These are phyloP conservation scores for Sicyos baderoa DNA, from an alignment of 306 rosid species.

Conservation along the genomic window DNA sequence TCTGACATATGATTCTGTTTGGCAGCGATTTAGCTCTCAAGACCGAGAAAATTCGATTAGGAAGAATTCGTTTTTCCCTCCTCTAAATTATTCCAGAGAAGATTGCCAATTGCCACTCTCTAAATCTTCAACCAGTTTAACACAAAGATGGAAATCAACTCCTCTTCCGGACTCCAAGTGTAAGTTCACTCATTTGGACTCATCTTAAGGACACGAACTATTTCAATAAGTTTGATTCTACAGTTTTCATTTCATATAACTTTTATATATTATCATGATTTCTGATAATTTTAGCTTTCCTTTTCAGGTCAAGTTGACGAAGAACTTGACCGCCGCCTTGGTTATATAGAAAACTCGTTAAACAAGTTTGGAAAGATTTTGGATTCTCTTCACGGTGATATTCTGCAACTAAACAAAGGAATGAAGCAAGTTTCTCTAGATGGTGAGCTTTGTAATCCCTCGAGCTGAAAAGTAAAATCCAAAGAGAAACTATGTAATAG, in stretches of 20 bases:
- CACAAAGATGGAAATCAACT: conserved; percentile 62
- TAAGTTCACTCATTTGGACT: conserved; percentile 34
- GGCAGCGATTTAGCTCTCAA: conserved; percentile 70
- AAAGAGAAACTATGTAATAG: conserved; percentile 5
- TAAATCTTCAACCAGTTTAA: conserved; percentile 61
- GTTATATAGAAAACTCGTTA: conserved; percentile 76
- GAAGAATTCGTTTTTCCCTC: conserved; percentile 56
- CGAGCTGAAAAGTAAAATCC: conserved; percentile 25
- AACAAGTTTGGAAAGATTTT: conserved; percentile 72
- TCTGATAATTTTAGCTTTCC: conserved; percentile 20
- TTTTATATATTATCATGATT: conserved; percentile 13
- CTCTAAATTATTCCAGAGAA: conserved; percentile 47
- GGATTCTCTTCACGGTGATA: conserved; percentile 86
- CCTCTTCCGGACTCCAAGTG: conserved; percentile 51
- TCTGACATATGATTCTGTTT: conserved; percentile 19
- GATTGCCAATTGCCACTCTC: conserved; percentile 60
- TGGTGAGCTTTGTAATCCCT: conserved; percentile 46
- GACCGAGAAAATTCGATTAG: conserved; percentile 62
- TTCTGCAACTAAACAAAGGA: conserved; percentile 78
- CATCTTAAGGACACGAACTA: conserved; percentile 3
- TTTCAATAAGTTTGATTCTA: conserved; percentile 2
- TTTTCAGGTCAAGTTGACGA: conserved; percentile 68
- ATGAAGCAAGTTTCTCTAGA: conserved; percentile 65
- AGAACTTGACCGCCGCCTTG: conserved; percentile 75
- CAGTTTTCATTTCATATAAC: conserved; percentile 18